A percentile compares a stretch with the other conserved stretches of the same genome.
Evolutionary conservation across 2,329 filamentous ascomycete genomes (phyloP).

Genomic region (Sporothrix mexicana): DNA sequence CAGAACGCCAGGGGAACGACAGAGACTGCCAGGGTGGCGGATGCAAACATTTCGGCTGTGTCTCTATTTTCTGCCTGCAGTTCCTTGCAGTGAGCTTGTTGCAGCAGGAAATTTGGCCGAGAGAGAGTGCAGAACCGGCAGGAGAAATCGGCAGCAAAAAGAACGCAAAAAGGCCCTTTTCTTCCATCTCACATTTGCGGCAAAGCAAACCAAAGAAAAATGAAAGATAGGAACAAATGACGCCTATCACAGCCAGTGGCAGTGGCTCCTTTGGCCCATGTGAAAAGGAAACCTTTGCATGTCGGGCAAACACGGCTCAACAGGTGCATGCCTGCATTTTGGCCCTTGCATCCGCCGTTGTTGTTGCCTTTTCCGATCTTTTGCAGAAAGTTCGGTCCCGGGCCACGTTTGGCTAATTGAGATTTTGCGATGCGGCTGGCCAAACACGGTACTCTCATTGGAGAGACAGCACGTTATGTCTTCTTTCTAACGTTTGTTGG

Average conservation of each 20-base stretch:
- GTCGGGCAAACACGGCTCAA: slow-evolving; percentile 29
- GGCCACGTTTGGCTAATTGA: slow-evolving; percentile 13
- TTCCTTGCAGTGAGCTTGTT: not conserved
- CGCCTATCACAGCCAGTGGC: slow-evolving; percentile 29
- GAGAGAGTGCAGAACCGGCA: not conserved
- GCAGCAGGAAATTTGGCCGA: not conserved
- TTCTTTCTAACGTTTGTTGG: not conserved
- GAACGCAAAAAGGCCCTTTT: not conserved
- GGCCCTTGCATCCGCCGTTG: not conserved
- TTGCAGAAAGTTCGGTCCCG: not conserved
- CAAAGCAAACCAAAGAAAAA: not conserved
- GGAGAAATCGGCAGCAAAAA: not conserved
- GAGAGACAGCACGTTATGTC: not conserved
- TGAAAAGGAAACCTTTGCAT: slow-evolving; percentile 6
- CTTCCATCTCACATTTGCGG: not conserved
- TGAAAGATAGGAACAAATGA: not conserved
- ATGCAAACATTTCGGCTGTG: too few relatives aligned
- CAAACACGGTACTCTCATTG: not conserved
- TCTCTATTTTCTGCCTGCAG: not conserved
- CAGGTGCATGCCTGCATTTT: not conserved
- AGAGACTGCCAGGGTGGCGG: too few relatives aligned
- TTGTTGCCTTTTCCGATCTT: not conserved
- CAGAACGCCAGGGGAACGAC: not conserved
- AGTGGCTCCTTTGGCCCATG: slow-evolving; percentile 30
- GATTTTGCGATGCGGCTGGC: not conserved